A percentile compares a stretch with the other conserved stretches of the same genome.
phyloP scores from a whole-genome alignment of 2,329 filamentous ascomycete species.

The Fusarium veterinarium region DNA sequence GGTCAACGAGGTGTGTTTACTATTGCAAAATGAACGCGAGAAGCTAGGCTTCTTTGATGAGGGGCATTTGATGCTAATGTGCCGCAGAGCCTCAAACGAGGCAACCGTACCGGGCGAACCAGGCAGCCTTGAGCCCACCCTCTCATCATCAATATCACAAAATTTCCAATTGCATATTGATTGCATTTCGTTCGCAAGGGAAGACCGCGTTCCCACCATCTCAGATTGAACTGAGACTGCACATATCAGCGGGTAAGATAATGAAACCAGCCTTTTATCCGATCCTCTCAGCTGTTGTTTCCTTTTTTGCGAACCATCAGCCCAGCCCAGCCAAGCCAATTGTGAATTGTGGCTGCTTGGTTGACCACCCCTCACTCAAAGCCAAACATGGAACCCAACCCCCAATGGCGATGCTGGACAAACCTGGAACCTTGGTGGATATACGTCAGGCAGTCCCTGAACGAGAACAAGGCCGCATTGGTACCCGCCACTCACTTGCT shows the following conservation, averaged over 20 bases:
- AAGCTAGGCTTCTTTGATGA: neutral
- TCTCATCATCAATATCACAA: neutral
- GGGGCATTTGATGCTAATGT: neutral
- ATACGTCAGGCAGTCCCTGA: neutral
- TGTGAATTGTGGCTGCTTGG: neutral
- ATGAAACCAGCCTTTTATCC: neutral
- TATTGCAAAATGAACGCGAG: neutral
- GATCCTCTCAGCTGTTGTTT: neutral
- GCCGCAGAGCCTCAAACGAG: constrained; percentile 12
- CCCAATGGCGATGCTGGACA: neutral
- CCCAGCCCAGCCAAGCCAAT: neutral
- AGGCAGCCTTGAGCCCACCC: neutral
- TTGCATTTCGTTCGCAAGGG: neutral
- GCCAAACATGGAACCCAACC: neutral
- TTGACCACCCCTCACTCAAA: neutral
- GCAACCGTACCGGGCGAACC: constrained; percentile 9
- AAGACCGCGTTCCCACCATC: neutral
- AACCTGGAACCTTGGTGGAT: neutral
- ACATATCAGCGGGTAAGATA: neutral
- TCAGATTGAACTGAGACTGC: neutral
- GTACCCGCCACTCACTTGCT: neutral
- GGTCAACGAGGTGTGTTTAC: neutral
- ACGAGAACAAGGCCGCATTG: neutral
- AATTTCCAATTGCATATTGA: neutral
- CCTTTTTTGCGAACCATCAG: neutral